A percentile compares a stretch with the other conserved stretches of the same genome.
Evolutionary conservation across 495 filamentous ascomycete genomes (phyloP).

Genomic region (Podospora sp.): DNA sequence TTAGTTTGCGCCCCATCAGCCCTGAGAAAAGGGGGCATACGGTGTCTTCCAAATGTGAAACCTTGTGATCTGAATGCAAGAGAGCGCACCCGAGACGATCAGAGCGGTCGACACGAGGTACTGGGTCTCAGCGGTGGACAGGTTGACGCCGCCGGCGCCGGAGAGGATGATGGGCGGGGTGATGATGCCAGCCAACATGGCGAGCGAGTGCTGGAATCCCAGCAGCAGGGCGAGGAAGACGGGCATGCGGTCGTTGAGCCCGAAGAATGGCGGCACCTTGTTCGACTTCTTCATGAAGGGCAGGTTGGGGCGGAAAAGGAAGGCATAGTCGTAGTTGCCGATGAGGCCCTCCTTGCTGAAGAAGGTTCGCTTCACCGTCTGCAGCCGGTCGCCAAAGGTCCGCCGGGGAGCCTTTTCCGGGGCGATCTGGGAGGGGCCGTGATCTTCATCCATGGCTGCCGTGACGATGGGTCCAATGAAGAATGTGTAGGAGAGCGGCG

Average conservation of each 20-base stretch:
- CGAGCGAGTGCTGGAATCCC: slow-evolving; percentile 53
- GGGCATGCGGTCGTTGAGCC: slow-evolving; percentile 80
- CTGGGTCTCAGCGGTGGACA: slow-evolving; percentile 60
- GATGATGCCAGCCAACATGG: slow-evolving; percentile 63
- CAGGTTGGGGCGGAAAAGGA: slow-evolving; percentile 73
- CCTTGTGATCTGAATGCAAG: slow-evolving; percentile 80
- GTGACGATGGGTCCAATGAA: background rate
- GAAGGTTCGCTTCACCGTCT: slow-evolving; percentile 41
- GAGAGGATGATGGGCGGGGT: slow-evolving; percentile 79
- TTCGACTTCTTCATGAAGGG: slow-evolving; percentile 75
- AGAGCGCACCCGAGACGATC: slow-evolving; percentile 82
- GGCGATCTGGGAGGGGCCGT: slow-evolving; percentile 47
- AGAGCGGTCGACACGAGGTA: slow-evolving; percentile 90
- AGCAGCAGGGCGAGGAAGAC: slow-evolving; percentile 69
- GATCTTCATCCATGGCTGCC: slow-evolving; percentile 49
- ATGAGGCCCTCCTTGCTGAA: slow-evolving; percentile 69
- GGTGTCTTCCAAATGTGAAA: slow-evolving; percentile 78
- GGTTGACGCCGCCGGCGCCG: slow-evolving; percentile 65
- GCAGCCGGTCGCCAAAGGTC: slow-evolving; percentile 36
- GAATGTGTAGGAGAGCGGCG: background rate
- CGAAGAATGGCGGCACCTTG: slow-evolving; percentile 78
- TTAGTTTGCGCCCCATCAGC: background rate
- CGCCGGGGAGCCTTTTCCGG: slow-evolving; percentile 38
- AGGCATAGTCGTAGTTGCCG: slow-evolving; percentile 81
- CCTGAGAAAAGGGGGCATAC: slow-evolving; percentile 38